A percentile compares a stretch with the other conserved stretches of the same genome.
phyloP scores from a whole-genome alignment of 305 asterid species.

The Solanum hybrid region DNA sequence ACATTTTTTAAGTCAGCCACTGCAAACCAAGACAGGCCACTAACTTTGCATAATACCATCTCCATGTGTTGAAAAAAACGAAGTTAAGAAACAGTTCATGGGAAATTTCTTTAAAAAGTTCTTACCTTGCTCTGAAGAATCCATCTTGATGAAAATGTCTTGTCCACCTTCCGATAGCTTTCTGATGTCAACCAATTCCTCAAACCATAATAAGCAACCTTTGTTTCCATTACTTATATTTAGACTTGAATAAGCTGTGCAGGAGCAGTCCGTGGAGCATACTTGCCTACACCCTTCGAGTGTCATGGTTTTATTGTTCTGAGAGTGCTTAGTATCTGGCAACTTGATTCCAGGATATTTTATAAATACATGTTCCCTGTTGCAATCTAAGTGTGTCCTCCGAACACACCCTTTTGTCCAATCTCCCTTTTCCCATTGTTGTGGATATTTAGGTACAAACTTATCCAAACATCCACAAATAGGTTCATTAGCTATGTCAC shows the following conservation, averaged over 20 bases:
- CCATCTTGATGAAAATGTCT: conserved; percentile 5
- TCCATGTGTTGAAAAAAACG: background rate
- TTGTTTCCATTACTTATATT: background rate
- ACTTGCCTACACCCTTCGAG: conserved; percentile 1
- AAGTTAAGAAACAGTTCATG: background rate
- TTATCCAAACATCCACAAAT: conserved; percentile 3
- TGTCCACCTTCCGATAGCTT: background rate
- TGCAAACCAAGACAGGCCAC: background rate
- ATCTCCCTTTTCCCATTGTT: background rate
- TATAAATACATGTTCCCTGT: background rate
- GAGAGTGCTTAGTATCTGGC: conserved; percentile 3
- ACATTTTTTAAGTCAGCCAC: background rate
- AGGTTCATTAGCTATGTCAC: background rate
- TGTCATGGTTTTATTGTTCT: background rate
- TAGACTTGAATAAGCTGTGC: conserved; percentile 11
- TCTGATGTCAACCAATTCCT: conserved; percentile 14
- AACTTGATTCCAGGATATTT: conserved; percentile 1
- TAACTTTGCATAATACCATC: background rate
- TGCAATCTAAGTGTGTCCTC: background rate
- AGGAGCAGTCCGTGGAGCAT: conserved; percentile 8
- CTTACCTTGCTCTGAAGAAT: conserved; percentile 5
- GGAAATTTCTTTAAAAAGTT: background rate
- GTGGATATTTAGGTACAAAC: conserved; percentile 1
- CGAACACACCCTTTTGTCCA: conserved; percentile 4
- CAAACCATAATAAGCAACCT: conserved; percentile 13